Percentiles rank a stretch among this genome's conserved stretches.
phyloP scores from a whole-genome alignment of 768 basidiomycete species.

The Agaricus blazei region DNA sequence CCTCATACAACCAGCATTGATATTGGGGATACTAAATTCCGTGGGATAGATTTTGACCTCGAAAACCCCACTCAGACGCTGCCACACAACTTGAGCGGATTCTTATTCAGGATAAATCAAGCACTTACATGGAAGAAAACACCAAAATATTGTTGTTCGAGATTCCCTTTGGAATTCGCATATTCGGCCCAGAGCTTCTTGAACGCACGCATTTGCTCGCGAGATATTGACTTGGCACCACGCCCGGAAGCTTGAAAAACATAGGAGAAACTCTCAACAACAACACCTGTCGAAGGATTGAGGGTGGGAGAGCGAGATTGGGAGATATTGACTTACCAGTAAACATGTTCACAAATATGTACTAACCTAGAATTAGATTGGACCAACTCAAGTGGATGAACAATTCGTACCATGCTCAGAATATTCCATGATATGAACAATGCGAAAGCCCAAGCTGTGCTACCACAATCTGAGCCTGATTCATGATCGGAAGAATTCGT shows the following conservation, averaged over 20 bases:
- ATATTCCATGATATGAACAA: conserved; percentile 96
- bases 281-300: conserved; percentile 52
- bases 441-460: conserved; percentile 72
- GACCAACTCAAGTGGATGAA: not conserved
- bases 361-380: conserved; percentile 39
- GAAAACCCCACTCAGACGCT: conserved; percentile 85
- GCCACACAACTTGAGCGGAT: not conserved
- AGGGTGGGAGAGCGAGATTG: too few species aligned
- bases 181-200: conserved; percentile 93
- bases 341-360: conserved; percentile 95
- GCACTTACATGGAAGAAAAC: conserved; percentile 76
- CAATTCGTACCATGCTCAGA: conserved; percentile 74
- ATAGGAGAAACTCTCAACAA: conserved; percentile 94
- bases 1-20: conserved; percentile 48
- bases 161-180: conserved; percentile 70
- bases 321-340: conserved; percentile 50
- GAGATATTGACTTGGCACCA: conserved; percentile 74
- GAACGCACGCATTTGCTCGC: conserved; percentile 91
- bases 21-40: conserved; percentile 56
- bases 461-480: conserved; percentile 83
- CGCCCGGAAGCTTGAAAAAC: conserved; percentile 85
- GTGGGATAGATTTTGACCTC: conserved; percentile 82
- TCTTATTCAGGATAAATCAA: not conserved
- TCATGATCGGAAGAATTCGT: conserved; percentile 45
- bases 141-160: conserved; percentile 66